phyloP scores from a whole-genome alignment of 1,284 basidiomycete genomes.

The Puccinia coronata region DNA sequence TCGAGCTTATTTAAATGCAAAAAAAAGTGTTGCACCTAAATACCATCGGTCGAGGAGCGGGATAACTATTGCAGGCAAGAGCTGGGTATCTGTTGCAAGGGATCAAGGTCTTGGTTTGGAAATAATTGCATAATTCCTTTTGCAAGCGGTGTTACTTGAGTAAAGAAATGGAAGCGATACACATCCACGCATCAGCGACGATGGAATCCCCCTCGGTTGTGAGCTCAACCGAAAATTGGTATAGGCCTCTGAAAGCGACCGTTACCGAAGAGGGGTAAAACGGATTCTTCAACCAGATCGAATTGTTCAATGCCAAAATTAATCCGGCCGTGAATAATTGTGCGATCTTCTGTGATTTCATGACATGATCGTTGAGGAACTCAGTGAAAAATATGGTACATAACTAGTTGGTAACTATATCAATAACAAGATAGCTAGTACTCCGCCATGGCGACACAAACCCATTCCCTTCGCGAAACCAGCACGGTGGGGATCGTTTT shows the following conservation, averaged over 20 bases:
- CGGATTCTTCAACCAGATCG: neutral
- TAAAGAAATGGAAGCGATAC: neutral
- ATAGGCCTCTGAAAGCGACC: conserved; percentile 13
- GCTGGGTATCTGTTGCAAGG: no score
- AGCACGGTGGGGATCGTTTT: no score
- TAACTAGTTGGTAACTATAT: neutral
- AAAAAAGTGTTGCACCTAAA: neutral
- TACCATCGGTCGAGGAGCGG: neutral
- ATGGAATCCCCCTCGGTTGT: neutral
- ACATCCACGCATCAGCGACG: neutral
- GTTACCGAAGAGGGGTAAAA: neutral
- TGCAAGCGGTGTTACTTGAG: neutral
- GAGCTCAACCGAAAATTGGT: neutral
- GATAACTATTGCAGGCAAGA: neutral
- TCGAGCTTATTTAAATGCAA: conserved; percentile 1
- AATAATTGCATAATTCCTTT: no score
- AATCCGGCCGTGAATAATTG: neutral
- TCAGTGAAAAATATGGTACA: neutral
- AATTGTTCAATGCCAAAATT: neutral
- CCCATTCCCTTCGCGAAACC: no score
- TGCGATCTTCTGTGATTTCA: neutral
- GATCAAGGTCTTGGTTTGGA: no score
- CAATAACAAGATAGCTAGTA: no score
- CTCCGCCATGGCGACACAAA: no score
- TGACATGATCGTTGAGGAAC: neutral